phyloP scores from a whole-genome alignment of 768 basidiomycete species.

The Kwoniella sp. region DNA sequence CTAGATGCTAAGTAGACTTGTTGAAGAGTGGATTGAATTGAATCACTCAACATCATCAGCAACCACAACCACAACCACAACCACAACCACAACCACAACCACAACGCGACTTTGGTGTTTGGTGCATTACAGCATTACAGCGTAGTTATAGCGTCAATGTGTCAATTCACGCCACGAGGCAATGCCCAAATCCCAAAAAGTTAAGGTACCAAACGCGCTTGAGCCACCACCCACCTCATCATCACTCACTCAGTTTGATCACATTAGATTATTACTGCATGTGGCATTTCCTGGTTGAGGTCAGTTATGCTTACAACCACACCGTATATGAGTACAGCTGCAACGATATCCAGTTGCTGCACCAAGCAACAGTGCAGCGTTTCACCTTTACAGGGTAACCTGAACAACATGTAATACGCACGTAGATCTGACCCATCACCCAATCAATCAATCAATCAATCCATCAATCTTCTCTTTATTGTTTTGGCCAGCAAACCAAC shows the following conservation, averaged over 20 bases:
- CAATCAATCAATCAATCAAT: neutral
- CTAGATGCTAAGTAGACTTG: neutral
- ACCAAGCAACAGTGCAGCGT: neutral
- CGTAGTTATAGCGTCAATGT: too few relatives aligned
- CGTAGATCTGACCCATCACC: neutral
- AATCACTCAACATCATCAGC: neutral
- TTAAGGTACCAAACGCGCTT: slow-evolving; percentile 1
- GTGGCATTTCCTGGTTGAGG: neutral
- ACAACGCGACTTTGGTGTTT: too few relatives aligned
- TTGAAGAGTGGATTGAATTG: neutral
- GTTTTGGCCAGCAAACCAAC: neutral
- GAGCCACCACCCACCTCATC: neutral
- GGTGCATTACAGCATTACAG: too few relatives aligned
- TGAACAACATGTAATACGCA: too few relatives aligned
- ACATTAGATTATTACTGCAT: neutral
- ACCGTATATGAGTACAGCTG: too few relatives aligned
- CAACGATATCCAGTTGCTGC: neutral
- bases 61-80: too few relatives aligned
- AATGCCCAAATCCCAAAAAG: too few relatives aligned
- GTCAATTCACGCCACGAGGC: neutral
- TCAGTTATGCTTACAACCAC: too few relatives aligned
- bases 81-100: too few relatives aligned
- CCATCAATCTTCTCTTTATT: neutral
- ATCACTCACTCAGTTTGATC: too few relatives aligned
- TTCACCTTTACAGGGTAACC: neutral